phyloP scores from a whole-genome alignment of 2,329 filamentous ascomycete genomes.

The Botrytis pseudocinerea region DNA sequence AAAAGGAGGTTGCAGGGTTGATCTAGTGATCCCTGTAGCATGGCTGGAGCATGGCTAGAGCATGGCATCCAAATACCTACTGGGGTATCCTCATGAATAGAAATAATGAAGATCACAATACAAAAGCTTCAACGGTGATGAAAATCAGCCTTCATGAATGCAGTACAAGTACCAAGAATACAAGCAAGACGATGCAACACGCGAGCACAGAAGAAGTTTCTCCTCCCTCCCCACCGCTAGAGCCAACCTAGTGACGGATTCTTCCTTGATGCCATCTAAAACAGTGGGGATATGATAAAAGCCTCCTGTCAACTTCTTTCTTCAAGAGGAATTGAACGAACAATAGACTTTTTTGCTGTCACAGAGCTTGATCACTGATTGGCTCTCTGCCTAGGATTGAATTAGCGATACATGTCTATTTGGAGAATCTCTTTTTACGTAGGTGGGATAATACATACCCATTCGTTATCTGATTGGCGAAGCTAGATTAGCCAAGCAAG shows the following conservation, averaged over 20 bases:
- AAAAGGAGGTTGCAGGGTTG: neutral
- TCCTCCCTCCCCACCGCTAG: neutral
- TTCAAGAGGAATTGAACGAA: neutral
- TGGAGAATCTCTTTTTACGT: neutral
- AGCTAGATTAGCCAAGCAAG: neutral
- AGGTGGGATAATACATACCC: neutral
- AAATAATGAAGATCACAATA: neutral
- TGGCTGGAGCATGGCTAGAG: neutral
- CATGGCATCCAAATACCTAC: neutral
- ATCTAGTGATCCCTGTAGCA: neutral
- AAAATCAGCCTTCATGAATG: neutral
- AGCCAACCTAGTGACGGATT: neutral
- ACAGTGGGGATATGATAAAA: slow-evolving; percentile 6
- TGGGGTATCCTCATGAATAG: neutral
- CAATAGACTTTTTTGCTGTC: neutral
- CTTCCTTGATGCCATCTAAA: neutral
- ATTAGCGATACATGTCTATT: neutral
- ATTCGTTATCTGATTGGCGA: neutral
- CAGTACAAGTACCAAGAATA: neutral
- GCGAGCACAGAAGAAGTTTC: neutral
- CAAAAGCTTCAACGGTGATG: neutral
- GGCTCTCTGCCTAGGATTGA: neutral
- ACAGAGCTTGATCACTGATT: neutral
- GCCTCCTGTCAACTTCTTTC: slow-evolving; percentile 6
- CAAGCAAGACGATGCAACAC: neutral